Base-by-base conservation (phyloP, 306 rosid species). In the Quercus gilva region DNA sequence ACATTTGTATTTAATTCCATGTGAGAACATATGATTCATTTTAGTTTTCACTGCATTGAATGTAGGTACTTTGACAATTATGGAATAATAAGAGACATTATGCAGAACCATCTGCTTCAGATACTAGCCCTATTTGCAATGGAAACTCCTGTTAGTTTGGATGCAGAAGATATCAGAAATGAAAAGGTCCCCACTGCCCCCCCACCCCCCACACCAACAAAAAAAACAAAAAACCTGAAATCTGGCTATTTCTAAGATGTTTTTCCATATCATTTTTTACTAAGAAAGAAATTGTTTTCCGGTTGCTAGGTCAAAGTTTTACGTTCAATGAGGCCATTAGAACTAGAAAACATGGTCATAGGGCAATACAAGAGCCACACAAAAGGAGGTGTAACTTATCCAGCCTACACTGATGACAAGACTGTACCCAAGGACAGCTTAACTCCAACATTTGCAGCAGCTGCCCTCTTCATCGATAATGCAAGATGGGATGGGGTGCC, bases 401-500 rank as follows among this genome's bases (percentile, higher is more conserved):
- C 98, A 2, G 90, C 90, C 35, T 94, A 94, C 64, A 80, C 83
- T 0, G 98, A 94, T 70, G 97, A 91, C 85, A 85, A 86, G 77
- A 91, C 98, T 56, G 98, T 94, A 57, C 98, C 98, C 41, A 86
- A 84, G 52, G 97, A 17, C 83, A 94, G 98, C 85, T 88, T 91
- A 75, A 91, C 98, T 74, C 98, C 98, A 53, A 94, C 98, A 29
- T 94, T 94, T 85, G 98, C 98, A 12, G 98, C 98, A 2, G 98
- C 98, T 58, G 86, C 98, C 74, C 92, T 94, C 84, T 94, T 94
- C 82, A 94, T 94, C 61, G 89, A 94, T 76, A 94, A 94, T 60
- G 97, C 98, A 74, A 85, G 98, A 89, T 94, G 98, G 98, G 98
- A 94, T 45, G 98, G 98, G 64, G 98, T 94, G 31, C 98, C 98